Conservation (phyloP, 441 rosid species). For the Croton setiger region DNA sequence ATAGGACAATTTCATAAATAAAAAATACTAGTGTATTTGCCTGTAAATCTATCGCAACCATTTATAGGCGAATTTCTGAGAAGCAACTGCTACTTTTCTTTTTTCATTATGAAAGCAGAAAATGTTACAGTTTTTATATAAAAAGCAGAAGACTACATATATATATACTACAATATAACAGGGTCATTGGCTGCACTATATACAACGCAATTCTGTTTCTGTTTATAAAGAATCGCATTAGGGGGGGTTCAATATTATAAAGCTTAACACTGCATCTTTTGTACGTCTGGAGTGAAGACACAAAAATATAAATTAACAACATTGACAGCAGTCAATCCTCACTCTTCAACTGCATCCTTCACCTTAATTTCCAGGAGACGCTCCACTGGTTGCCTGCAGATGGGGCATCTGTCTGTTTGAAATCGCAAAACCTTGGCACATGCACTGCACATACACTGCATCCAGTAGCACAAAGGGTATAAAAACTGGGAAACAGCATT, state of each 20-base stretch:
- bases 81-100: too few relatives aligned
- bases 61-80: too few relatives aligned
- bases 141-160: neutral
- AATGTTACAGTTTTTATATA: too few relatives aligned
- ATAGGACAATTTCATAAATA: too few relatives aligned
- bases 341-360: constrained; percentile 33
- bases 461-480: constrained; percentile 5
- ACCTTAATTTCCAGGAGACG: constrained; percentile 77
- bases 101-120: too few relatives aligned
- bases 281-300: neutral
- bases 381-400: constrained; percentile 81
- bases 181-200: constrained; percentile 1
- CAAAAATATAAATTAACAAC: neutral
- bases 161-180: neutral
- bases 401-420: constrained; percentile 75
- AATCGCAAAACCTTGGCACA: constrained; percentile 79
- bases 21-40: too few relatives aligned
- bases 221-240: neutral
- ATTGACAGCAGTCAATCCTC: constrained; percentile 1
- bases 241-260: neutral
- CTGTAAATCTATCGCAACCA: too few relatives aligned
- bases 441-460: constrained; percentile 90
- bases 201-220: neutral
- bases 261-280: neutral
- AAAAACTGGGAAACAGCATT: neutral